These are phyloP conservation scores for Mucor ambiguus DNA, from an alignment of 371 early-diverging fungal species.

Conservation along the genomic window DNA sequence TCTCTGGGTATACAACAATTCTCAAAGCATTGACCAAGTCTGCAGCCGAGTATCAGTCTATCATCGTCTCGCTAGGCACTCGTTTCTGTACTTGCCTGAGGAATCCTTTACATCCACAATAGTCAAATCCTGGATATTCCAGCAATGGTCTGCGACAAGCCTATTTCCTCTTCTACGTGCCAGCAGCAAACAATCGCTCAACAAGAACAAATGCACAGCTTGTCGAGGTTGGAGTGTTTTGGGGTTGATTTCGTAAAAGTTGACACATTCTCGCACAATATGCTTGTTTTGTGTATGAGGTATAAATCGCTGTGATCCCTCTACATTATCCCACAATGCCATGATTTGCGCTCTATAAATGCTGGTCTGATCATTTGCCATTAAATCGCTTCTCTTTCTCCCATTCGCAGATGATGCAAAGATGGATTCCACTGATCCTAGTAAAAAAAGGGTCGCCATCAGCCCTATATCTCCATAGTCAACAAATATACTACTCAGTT, in stretches of 20 bases:
- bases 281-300: conserved; percentile 77
- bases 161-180: conserved; percentile 77
- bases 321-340: conserved; percentile 76
- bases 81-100: conserved; percentile 46
- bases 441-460: not conserved
- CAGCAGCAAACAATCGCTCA: conserved; percentile 82
- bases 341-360: conserved; percentile 66
- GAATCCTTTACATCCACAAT: conserved; percentile 85
- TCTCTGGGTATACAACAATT: conserved; percentile 74
- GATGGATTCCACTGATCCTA: conserved; percentile 6
- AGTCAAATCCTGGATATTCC: conserved; percentile 71
- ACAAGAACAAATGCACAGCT: conserved; percentile 74
- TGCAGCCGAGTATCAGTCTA: not conserved
- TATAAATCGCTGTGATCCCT: conserved; percentile 80
- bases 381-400: conserved; percentile 42
- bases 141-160: conserved; percentile 82
- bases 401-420: conserved; percentile 16
- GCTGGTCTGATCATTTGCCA: conserved; percentile 58
- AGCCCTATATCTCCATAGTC: not conserved
- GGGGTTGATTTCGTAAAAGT: conserved; percentile 80
- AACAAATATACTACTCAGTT: not conserved
- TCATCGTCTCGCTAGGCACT: not conserved
- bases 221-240: conserved; percentile 75
- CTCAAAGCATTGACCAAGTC: conserved; percentile 64
- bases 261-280: conserved; percentile 78